These are phyloP conservation scores for Microcera coccophila DNA, from an alignment of 2,329 filamentous ascomycete species.

Conservation along the genomic window DNA sequence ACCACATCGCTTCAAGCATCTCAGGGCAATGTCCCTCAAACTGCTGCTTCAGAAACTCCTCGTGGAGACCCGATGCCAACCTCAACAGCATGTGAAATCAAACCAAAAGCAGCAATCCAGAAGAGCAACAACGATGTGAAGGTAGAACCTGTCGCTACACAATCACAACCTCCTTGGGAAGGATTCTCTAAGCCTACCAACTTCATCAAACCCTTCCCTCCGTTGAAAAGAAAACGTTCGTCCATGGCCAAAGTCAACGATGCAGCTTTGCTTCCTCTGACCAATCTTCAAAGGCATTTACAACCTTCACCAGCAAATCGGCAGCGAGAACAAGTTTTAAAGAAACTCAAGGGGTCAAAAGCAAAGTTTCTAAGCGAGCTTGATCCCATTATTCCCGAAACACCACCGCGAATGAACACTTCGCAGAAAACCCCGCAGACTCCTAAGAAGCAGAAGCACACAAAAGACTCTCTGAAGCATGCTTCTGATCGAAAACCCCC, in stretches of 20 bases:
- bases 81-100: too few species aligned
- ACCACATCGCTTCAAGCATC: too few species aligned
- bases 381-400: constrained; percentile 4
- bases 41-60: too few species aligned
- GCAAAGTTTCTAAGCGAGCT: constrained; percentile 26
- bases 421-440: neutral
- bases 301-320: constrained; percentile 6
- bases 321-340: constrained; percentile 25
- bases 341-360: constrained; percentile 26
- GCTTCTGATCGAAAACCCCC: too few species aligned
- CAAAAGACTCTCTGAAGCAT: neutral
- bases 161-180: constrained; percentile 9
- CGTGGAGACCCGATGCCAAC: too few species aligned
- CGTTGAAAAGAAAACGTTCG: constrained; percentile 14
- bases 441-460: constrained; percentile 7
- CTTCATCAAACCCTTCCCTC: neutral
- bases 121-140: too few species aligned
- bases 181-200: constrained; percentile 11
- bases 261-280: constrained; percentile 19
- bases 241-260: constrained; percentile 14
- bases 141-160: neutral
- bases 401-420: neutral
- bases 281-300: constrained; percentile 22
- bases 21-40: too few species aligned
- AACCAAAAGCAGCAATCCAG: too few species aligned